Percentiles rank a stretch among this genome's conserved stretches.
Evolutionary conservation across 2,329 filamentous ascomycete species (phyloP).

Genomic region (Zasmidium angulare): DNA sequence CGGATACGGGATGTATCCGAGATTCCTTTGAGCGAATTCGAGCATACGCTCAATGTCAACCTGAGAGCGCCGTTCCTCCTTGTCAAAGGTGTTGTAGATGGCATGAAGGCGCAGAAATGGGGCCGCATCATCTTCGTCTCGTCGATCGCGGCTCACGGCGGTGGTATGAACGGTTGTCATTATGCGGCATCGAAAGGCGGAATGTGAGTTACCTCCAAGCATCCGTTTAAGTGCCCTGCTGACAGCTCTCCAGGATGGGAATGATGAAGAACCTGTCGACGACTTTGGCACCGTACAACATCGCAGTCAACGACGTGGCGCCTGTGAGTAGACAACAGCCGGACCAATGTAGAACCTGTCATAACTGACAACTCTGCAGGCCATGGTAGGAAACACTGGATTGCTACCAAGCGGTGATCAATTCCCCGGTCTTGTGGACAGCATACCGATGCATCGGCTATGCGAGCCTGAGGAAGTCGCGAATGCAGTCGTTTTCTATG

Average conservation of each 20-base stretch:
- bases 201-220: background rate
- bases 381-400: conserved; percentile 59
- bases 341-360: background rate
- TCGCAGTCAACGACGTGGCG: conserved; percentile 68
- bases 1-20: conserved; percentile 54
- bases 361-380: conserved; percentile 27
- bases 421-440: conserved; percentile 56
- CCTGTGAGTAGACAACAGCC: conserved; percentile 36
- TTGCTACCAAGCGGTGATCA: conserved; percentile 57
- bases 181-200: background rate
- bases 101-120: conserved; percentile 62
- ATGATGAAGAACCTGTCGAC: conserved; percentile 66
- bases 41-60: conserved; percentile 63
- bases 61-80: conserved; percentile 63
- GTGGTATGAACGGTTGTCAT: conserved; percentile 56
- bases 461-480: conserved; percentile 60
- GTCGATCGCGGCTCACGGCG: conserved; percentile 62
- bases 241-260: conserved; percentile 46
- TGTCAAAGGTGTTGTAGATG: conserved; percentile 59
- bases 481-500: conserved; percentile 60
- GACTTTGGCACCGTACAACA: conserved; percentile 59
- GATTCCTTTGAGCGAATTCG: conserved; percentile 64
- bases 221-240: background rate
- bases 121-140: conserved; percentile 65
- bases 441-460: conserved; percentile 58